Conservation (phyloP, 768 basidiomycete genomes). For the Cystobasidium onofrii region DNA sequence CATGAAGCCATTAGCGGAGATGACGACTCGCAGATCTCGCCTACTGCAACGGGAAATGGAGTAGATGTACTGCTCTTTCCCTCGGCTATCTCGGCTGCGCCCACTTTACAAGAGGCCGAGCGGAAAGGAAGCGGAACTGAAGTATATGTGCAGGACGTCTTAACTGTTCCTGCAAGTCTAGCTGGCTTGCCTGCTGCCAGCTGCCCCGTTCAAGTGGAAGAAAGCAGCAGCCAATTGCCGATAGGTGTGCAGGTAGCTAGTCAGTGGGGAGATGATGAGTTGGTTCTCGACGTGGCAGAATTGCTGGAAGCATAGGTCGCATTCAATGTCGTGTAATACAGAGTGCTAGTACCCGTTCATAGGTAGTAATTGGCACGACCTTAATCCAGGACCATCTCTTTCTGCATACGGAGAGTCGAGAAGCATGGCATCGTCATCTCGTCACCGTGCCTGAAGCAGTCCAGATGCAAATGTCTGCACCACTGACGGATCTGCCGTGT, state of each 20-base stretch:
- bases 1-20: not conserved
- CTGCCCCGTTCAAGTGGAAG: slow-evolving; percentile 67
- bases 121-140: not conserved
- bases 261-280: slow-evolving; percentile 39
- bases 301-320: not conserved
- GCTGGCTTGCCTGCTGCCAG: slow-evolving; percentile 77
- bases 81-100: slow-evolving; percentile 77
- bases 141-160: slow-evolving; percentile 76
- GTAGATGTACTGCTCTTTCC: slow-evolving; percentile 82
- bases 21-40: not conserved
- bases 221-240: slow-evolving; percentile 41
- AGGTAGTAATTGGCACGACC: no score
- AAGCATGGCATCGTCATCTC: no score
- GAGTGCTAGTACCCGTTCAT: not conserved
- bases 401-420: no score
- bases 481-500: no score
- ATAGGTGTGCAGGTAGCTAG: slow-evolving; percentile 38
- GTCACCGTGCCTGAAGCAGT: no score
- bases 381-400: no score
- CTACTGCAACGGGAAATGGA: slow-evolving; percentile 40
- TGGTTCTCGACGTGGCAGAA: slow-evolving; percentile 26
- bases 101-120: slow-evolving; percentile 48
- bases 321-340: no score
- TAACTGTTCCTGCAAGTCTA: slow-evolving; percentile 84
- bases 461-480: no score